Evolutionary conservation across 495 filamentous ascomycete species (phyloP).

Genomic region (Penicillium robsamsonii): DNA sequence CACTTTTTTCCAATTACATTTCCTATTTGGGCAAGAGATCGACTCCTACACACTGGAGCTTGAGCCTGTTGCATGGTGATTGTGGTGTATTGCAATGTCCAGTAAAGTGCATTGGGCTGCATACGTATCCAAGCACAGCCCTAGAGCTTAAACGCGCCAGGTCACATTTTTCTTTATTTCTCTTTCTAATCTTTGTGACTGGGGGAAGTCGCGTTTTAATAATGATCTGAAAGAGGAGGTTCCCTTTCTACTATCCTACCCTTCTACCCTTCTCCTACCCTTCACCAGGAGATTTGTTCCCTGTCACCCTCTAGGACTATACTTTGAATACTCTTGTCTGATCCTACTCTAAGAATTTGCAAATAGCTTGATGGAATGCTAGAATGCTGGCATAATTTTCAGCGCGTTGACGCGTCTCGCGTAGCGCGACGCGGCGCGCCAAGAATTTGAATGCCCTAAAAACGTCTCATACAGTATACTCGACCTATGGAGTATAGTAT

Average conservation of each 20-base stretch:
- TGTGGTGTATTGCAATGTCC: conserved; percentile 1
- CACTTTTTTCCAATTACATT: conserved; percentile 21
- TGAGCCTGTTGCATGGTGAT: not conserved
- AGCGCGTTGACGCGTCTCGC: conserved; percentile 5
- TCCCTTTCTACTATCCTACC: not conserved
- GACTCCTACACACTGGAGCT: not conserved
- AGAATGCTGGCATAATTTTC: conserved; percentile 1
- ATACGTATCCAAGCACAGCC: not conserved
- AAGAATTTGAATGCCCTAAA: not conserved
- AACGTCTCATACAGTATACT: not conserved
- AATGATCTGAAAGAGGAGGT: conserved; percentile 8
- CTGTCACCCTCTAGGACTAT: conserved; percentile 7
- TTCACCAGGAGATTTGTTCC: conserved; percentile 12
- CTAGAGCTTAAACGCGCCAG: not conserved
- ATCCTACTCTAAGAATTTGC: not conserved
- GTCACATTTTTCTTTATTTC: not conserved
- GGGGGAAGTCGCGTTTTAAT: conserved; percentile 10
- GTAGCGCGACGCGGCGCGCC: conserved; percentile 4
- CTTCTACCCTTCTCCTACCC: conserved; percentile 8
- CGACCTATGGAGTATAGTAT: not conserved
- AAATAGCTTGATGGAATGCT: not conserved
- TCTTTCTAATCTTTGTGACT: not conserved
- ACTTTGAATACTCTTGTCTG: not conserved
- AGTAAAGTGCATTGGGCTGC: conserved; percentile 5
- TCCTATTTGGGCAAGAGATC: conserved; percentile 14